Conservation (phyloP, 352 stramenopile species). For the Globisporangium cederbergense region DNA sequence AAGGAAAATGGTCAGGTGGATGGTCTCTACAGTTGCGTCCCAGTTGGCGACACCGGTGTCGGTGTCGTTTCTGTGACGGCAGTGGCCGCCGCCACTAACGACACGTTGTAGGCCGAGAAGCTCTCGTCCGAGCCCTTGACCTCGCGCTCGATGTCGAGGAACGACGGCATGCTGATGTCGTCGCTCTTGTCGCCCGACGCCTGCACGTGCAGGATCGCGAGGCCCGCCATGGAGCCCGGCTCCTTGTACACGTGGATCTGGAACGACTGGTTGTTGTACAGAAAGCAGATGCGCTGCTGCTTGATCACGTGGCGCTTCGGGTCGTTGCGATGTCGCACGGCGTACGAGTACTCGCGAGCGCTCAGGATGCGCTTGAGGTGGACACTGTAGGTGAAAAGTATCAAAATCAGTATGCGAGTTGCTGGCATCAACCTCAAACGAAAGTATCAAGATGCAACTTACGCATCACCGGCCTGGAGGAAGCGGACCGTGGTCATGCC, state of each 20-base stretch:
- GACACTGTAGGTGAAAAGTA: conserved; percentile 31
- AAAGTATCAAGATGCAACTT: conserved; percentile 23
- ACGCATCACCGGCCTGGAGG: conserved; percentile 72
- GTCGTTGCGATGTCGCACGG: conserved; percentile 71
- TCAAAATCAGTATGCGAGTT: background rate
- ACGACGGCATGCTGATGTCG: conserved; percentile 63
- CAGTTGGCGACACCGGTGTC: background rate
- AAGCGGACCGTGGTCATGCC: conserved; percentile 86
- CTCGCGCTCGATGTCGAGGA: conserved; percentile 71
- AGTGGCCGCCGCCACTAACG: conserved; percentile 34
- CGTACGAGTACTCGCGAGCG: conserved; percentile 81
- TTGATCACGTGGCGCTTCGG: conserved; percentile 76
- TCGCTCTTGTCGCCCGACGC: conserved; percentile 56
- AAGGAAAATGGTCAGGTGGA: conserved; percentile 3
- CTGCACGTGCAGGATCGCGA: conserved; percentile 75
- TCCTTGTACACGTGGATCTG: conserved; percentile 88
- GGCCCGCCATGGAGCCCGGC: conserved; percentile 48
- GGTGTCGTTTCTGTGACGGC: conserved; percentile 18
- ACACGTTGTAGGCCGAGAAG: conserved; percentile 83
- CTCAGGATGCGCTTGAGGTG: conserved; percentile 83
- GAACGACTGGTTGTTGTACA: conserved; percentile 86
- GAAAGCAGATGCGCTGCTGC: conserved; percentile 84
- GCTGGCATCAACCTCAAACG: background rate
- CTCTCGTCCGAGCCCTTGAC: conserved; percentile 48
- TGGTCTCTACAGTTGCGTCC: conserved; percentile 11